Percentiles rank a stretch among this genome's conserved stretches.
Conservation (phyloP, 169 alveolate genomes). For the Plasmodium coatneyi region DNA sequence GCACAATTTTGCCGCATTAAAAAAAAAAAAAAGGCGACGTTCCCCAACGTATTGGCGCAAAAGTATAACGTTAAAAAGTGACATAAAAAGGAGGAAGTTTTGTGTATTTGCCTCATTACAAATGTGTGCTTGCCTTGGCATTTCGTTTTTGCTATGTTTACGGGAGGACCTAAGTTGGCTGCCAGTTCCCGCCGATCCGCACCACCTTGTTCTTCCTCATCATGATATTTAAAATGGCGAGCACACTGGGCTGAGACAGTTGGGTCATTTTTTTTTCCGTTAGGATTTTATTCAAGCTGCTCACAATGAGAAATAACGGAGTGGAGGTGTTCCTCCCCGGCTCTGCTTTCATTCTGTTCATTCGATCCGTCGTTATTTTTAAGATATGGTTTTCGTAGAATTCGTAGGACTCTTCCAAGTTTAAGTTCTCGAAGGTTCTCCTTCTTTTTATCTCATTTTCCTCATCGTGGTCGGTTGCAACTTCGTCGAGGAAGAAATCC, state of each 20-base stretch:
- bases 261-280: slow-evolving; percentile 15
- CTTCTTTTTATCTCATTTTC: slow-evolving; percentile 45
- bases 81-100: neutral
- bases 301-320: slow-evolving; percentile 52
- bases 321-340: slow-evolving; percentile 69
- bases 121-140: neutral
- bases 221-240: slow-evolving; percentile 64
- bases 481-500: slow-evolving; percentile 55
- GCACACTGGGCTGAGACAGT: slow-evolving; percentile 24
- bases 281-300: slow-evolving; percentile 34
- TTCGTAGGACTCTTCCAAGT: slow-evolving; percentile 60
- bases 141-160: neutral
- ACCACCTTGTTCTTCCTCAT: slow-evolving; percentile 38
- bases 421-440: slow-evolving; percentile 40
- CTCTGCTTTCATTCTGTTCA: slow-evolving; percentile 66
- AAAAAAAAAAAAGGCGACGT: neutral
- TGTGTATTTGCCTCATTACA: neutral
- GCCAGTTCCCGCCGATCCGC: slow-evolving; percentile 71
- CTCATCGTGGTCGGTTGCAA: slow-evolving; percentile 38
- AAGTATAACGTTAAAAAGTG: neutral
- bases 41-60: neutral
- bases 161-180: neutral
- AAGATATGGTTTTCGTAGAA: slow-evolving; percentile 55
- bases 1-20: too few species aligned
- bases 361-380: slow-evolving; percentile 41